Evolutionary conservation across 768 basidiomycete species (phyloP).

Genomic region (Leccinum sublutescens): DNA sequence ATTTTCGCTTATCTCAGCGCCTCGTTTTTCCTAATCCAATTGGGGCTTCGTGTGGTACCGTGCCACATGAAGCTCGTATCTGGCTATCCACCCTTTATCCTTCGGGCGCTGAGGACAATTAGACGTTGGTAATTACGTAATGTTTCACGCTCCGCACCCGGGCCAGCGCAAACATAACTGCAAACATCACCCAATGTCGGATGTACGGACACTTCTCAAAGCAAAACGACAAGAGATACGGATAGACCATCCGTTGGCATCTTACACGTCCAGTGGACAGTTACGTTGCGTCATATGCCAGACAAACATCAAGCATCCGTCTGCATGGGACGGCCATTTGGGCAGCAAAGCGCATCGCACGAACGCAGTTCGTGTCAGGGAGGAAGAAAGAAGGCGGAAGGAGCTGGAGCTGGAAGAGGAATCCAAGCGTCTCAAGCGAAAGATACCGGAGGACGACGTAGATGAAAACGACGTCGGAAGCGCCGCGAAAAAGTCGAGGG

Average conservation of each 20-base stretch:
- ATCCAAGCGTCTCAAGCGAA: constrained; percentile 37
- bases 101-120: too few species aligned
- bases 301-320: constrained; percentile 64
- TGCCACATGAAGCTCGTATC: too few species aligned
- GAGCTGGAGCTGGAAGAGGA: constrained; percentile 37
- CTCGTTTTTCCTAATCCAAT: too few species aligned
- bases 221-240: constrained; percentile 78
- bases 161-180: background rate
- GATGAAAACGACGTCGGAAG: constrained; percentile 21
- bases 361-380: constrained; percentile 56
- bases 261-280: constrained; percentile 64
- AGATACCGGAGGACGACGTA: constrained; percentile 23
- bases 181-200: constrained; percentile 50
- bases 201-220: constrained; percentile 76
- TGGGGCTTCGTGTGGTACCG: too few species aligned
- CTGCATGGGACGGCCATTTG: constrained; percentile 86
- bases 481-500: constrained; percentile 33
- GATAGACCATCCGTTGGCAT: constrained; percentile 69
- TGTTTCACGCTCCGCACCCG: background rate
- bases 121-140: background rate
- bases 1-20: too few species aligned
- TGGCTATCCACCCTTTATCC: too few species aligned
- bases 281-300: constrained; percentile 69
- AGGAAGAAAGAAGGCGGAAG: constrained; percentile 48
- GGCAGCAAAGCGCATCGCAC: constrained; percentile 78